A percentile compares a stretch with the other conserved stretches of the same genome.
phyloP scores from a whole-genome alignment of 495 filamentous ascomycete species.

The Tuber microsphaerosporum region DNA sequence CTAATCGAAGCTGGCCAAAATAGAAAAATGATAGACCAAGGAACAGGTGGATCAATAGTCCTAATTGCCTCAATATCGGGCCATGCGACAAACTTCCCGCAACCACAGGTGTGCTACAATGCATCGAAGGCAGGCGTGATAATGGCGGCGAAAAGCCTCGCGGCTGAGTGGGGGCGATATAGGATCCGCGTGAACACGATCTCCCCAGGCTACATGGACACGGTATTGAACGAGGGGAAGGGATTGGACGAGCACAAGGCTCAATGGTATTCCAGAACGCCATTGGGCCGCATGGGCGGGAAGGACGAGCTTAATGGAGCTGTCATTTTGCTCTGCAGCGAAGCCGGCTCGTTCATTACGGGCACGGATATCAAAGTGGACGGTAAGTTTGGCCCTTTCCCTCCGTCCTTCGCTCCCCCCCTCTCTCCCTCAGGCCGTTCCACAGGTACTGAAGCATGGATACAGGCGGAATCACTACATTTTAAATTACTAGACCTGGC shows the following conservation, averaged over 20 bases:
- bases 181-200: conserved; percentile 66
- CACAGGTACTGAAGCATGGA: neutral
- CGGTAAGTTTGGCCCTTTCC: conserved; percentile 40
- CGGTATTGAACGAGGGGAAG: conserved; percentile 63
- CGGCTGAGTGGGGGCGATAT: conserved; percentile 58
- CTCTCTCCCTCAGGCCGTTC: neutral
- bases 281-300: conserved; percentile 62
- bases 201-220: conserved; percentile 73
- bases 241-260: conserved; percentile 51
- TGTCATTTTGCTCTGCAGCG: conserved; percentile 57
- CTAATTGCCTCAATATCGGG: conserved; percentile 63
- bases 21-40: conserved; percentile 39
- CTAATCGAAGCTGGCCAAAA: neutral
- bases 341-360: conserved; percentile 62
- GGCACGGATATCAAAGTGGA: conserved; percentile 57
- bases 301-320: conserved; percentile 61
- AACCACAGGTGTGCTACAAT: conserved; percentile 65
- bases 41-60: conserved; percentile 54
- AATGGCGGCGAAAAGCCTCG: conserved; percentile 54
- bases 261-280: conserved; percentile 57
- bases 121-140: conserved; percentile 60
- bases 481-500: neutral
- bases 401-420: neutral
- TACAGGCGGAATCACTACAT: conserved; percentile 3
- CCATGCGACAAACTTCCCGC: conserved; percentile 60